phyloP scores from a whole-genome alignment of 1,284 basidiomycete species.

The Xerocomus amazonicus region DNA sequence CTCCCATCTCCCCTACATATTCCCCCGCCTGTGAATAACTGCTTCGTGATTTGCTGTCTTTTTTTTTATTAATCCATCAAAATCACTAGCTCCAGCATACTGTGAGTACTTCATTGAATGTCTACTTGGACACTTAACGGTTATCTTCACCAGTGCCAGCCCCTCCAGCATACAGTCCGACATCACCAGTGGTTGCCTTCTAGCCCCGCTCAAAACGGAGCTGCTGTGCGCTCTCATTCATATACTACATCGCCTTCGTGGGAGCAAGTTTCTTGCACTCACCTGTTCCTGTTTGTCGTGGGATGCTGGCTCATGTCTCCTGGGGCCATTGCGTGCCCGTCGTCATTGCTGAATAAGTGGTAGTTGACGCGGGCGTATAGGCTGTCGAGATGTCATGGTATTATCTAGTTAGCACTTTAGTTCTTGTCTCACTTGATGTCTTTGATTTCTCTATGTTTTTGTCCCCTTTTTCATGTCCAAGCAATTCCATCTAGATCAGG shows the following conservation, averaged over 20 bases:
- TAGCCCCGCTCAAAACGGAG: conserved; percentile 64
- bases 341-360: conserved; percentile 4
- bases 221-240: conserved; percentile 37
- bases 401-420: conserved; percentile 24
- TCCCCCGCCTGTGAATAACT: conserved; percentile 71
- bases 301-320: conserved; percentile 9
- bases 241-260: conserved; percentile 57
- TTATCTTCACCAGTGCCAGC: conserved; percentile 56
- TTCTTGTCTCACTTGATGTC: conserved; percentile 23
- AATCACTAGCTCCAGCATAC: conserved; percentile 59
- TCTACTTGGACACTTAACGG: conserved; percentile 9
- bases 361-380: conserved; percentile 4
- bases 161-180: conserved; percentile 79
- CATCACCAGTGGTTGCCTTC: conserved; percentile 82
- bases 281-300: conserved; percentile 7
- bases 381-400: conserved; percentile 11
- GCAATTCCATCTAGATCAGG: conserved; percentile 37
- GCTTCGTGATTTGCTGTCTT: background rate
- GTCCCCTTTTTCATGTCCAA: conserved; percentile 14
- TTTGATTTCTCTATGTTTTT: conserved; percentile 12
- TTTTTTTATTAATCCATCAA: conserved; percentile 21
- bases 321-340: background rate
- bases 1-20: conserved; percentile 80
- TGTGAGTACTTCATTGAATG: conserved; percentile 45
- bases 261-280: conserved; percentile 39